Evolutionary conservation across 2,329 filamentous ascomycete species (phyloP).

Genomic region (Coleophoma crateriformis): DNA sequence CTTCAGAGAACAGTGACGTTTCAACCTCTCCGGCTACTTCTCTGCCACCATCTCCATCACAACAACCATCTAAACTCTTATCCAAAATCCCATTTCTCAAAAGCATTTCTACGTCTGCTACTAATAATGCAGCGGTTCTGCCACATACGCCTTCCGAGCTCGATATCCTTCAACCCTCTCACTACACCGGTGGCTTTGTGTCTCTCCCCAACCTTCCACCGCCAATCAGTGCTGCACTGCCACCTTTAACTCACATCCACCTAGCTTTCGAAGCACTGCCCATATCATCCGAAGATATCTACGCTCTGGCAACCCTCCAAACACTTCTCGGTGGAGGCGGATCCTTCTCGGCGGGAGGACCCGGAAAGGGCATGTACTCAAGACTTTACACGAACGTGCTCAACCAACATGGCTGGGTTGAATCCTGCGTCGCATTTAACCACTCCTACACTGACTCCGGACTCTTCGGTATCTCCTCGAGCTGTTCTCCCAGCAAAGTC

Average conservation of each 20-base stretch:
- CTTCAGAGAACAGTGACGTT: constrained; percentile 26
- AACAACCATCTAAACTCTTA: constrained; percentile 61
- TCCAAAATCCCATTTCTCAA: constrained; percentile 89
- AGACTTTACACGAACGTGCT: constrained; percentile 95
- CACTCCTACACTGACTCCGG: constrained; percentile 95
- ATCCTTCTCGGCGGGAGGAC: constrained; percentile 93
- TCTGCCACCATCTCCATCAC: constrained; percentile 30
- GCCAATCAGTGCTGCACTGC: constrained; percentile 69
- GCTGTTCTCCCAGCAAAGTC: constrained; percentile 74
- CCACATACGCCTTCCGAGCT: constrained; percentile 37
- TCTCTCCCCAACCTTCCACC: constrained; percentile 76
- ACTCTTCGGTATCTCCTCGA: constrained; percentile 87
- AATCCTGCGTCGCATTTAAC: constrained; percentile 94
- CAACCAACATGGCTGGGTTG: constrained; percentile 96
- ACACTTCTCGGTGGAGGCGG: constrained; percentile 93
- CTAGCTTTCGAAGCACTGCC: constrained; percentile 93
- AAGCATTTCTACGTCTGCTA: constrained; percentile 72
- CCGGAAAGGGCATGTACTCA: constrained; percentile 98
- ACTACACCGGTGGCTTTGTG: constrained; percentile 92
- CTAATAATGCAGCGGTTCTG: constrained; percentile 52
- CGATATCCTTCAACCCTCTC: constrained; percentile 60
- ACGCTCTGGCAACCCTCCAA: constrained; percentile 90
- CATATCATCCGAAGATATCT: constrained; percentile 87
- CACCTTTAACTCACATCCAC: constrained; percentile 86
- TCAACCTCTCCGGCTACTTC: constrained; percentile 33